Base-by-base conservation (phyloP, 306 rosid genomes). In the Carpinus fangiana region DNA sequence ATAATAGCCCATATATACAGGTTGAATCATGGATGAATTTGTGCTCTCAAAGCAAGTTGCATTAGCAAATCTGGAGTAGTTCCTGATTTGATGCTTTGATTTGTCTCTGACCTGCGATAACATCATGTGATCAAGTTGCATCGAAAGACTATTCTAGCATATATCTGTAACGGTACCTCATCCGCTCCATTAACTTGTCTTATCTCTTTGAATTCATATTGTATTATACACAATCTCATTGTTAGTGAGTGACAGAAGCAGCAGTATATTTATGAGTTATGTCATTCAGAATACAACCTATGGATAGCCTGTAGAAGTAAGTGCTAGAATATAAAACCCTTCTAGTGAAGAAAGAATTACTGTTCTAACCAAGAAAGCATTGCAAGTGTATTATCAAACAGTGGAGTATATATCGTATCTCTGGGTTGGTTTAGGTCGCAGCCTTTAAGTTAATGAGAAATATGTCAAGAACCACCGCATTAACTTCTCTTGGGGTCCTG, bases 61-160 rank as follows among this genome's bases (percentile, higher is more conserved):
- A 14, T 20, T 50, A 53, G 70, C 51, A 75, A 68, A 79, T 82
- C 21, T 82, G 56, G 80, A 74, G 21, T 20, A 51, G 62, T 72
- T 76, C 60, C 52, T 50, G 69, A 55, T 82, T 36, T 80, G 56
- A 82, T 61, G 61, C 73, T 73, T 65, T 73, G 21, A 71, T 20
- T 48, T 79, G 78, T 82, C 65, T 81, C 73, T 31, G 55, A 59
- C 70, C 69, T 67, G 65, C 82, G 45, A 21, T 80, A 61, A 76
- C 67, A 52, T 76, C 81, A 70, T 80, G 76, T 79, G 84, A 84
- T 75, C 86, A 82, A 84, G 86, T 83, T 76, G 86, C 82, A 57
- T 59, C 47, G 53, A 78, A 55, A 28, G 11, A 68, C 64, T 67
- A 48, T 53, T 45, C 59, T 46, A 66, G 76, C 68, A 73, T 54